A percentile compares a stretch with the other conserved stretches of the same genome.
Conservation (phyloP, 2,329 filamentous ascomycete species). For the Sphaerulina populicola region DNA sequence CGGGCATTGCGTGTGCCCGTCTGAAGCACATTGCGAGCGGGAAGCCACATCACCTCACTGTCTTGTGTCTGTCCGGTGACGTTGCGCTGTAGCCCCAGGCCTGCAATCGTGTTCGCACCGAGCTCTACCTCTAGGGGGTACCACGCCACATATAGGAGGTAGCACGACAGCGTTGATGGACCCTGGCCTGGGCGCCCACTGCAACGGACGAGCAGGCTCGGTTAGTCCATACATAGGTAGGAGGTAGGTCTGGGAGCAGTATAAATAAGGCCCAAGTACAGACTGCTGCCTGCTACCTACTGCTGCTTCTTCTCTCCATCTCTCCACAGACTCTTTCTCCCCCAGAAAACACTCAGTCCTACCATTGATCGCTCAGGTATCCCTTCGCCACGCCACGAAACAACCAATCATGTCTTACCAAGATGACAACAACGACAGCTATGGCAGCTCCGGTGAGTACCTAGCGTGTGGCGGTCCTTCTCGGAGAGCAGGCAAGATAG, state of each 20-base stretch:
- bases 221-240: too few species aligned
- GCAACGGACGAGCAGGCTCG: too few species aligned
- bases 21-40: not conserved
- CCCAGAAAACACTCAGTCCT: not conserved
- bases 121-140: too few species aligned
- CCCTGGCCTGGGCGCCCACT: too few species aligned
- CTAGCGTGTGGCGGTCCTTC: not conserved
- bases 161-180: too few species aligned
- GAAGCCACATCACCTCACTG: not conserved
- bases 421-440: conserved; percentile 13
- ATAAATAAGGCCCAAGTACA: too few species aligned
- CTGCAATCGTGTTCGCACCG: not conserved
- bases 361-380: not conserved
- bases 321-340: not conserved
- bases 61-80: not conserved
- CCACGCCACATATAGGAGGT: too few species aligned
- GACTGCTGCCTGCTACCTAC: too few species aligned
- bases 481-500: not conserved
- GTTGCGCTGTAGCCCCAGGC: conserved; percentile 47
- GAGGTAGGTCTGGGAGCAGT: too few species aligned
- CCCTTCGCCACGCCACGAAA: not conserved
- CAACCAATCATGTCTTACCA: conserved; percentile 15
- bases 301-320: too few species aligned
- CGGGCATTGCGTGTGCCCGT: conserved; percentile 1
- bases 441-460: conserved; percentile 7